A percentile compares a stretch with the other conserved stretches of the same genome.
Conservation (phyloP, 1,284 basidiomycete species). For the Ceratobasidium sp. region DNA sequence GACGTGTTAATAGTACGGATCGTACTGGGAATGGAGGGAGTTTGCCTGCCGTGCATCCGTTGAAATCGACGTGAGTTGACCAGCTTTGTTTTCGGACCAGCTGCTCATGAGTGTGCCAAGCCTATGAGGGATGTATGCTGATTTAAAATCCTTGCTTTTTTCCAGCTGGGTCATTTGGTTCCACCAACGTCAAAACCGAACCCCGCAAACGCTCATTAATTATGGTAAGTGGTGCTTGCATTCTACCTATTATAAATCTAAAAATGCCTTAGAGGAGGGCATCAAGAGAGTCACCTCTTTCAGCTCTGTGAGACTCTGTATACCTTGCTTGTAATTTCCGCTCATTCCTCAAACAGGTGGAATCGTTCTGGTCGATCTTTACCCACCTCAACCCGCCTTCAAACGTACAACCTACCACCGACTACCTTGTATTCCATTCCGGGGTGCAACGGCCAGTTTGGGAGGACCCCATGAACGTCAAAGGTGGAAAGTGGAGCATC, state of each 20-base stretch:
- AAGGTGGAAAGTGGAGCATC: constrained; percentile 93
- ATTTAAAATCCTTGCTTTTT: constrained; percentile 41
- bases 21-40: constrained; percentile 10
- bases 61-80: constrained; percentile 84
- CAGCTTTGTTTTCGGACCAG: constrained; percentile 46
- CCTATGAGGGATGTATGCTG: neutral
- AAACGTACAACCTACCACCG: constrained; percentile 74
- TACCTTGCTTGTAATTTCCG: constrained; percentile 21
- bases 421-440: constrained; percentile 84
- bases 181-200: constrained; percentile 73
- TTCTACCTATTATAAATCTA: neutral
- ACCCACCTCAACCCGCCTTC: constrained; percentile 80
- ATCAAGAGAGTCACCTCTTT: constrained; percentile 83
- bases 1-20: constrained; percentile 5
- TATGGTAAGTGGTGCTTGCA: constrained; percentile 55
- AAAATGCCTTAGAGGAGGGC: constrained; percentile 60
- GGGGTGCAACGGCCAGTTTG: constrained; percentile 83
- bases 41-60: constrained; percentile 59
- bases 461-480: constrained; percentile 85
- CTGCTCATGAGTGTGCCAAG: constrained; percentile 8
- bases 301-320: constrained; percentile 62
- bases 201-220: constrained; percentile 77
- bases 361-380: constrained; percentile 85
- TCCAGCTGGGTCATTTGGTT: constrained; percentile 85
- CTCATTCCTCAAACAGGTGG: constrained; percentile 59